These are phyloP conservation scores for Ciborinia camelliae DNA, from an alignment of 2,329 filamentous ascomycete genomes.

Conservation along the genomic window DNA sequence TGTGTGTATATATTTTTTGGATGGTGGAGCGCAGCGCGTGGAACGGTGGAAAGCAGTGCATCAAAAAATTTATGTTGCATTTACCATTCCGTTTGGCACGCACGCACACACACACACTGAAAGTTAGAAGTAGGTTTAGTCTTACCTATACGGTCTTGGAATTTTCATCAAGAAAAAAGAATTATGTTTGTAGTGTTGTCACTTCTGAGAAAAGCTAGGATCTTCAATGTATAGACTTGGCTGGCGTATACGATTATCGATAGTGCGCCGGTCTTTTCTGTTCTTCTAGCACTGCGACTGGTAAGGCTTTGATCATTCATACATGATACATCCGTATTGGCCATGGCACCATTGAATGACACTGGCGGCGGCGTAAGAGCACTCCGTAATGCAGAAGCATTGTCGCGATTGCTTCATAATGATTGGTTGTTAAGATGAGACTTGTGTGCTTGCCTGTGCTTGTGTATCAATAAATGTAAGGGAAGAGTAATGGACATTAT, in stretches of 20 bases:
- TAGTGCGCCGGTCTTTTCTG: constrained; percentile 8
- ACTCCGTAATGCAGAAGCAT: constrained; percentile 16
- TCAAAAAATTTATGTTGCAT: constrained; percentile 5
- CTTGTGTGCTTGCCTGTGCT: constrained; percentile 11
- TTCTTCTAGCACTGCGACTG: constrained; percentile 5
- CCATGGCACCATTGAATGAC: constrained; percentile 3
- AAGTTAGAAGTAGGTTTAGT: neutral
- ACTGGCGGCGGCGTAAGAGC: constrained; percentile 14
- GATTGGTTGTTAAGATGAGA: constrained; percentile 19
- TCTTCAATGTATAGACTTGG: constrained; percentile 1
- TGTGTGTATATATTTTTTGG: neutral
- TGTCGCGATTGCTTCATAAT: neutral
- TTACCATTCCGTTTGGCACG: neutral
- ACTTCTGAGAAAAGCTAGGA: too few species aligned
- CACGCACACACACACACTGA: neutral
- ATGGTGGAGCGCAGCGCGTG: constrained; percentile 20
- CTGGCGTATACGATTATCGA: neutral
- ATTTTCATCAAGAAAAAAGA: neutral
- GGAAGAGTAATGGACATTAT: too few species aligned
- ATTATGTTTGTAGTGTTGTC: too few species aligned
- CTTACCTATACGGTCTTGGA: constrained; percentile 7
- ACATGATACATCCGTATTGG: constrained; percentile 1
- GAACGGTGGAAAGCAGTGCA: constrained; percentile 20
- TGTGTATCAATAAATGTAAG: constrained; percentile 4
- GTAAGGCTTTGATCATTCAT: constrained; percentile 18